Percentiles rank a stretch among this genome's conserved stretches.
phyloP scores from a whole-genome alignment of 2,329 filamentous ascomycete genomes.

The Monosporascus sp. region DNA sequence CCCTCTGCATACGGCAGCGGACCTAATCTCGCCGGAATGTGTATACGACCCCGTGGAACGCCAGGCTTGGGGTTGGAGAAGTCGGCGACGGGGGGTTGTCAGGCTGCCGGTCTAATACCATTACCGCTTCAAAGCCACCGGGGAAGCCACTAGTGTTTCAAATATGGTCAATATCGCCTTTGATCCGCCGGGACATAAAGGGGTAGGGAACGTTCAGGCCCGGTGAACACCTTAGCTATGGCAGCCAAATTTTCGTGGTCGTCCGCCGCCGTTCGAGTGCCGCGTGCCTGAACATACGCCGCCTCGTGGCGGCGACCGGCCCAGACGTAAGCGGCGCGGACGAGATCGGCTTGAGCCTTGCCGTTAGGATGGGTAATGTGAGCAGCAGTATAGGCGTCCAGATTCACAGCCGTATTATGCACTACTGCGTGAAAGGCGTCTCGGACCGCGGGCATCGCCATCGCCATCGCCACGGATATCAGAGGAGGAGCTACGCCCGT shows the following conservation, averaged over 20 bases:
- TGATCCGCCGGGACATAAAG: conserved; percentile 14
- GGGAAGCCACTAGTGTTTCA: conserved; percentile 15
- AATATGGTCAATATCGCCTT: conserved; percentile 16
- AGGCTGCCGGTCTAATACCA: conserved; percentile 7
- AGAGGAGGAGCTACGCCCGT: conserved; percentile 20
- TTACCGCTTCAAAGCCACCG: conserved; percentile 12
- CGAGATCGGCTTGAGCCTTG: conserved; percentile 15
- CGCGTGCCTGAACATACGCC: conserved; percentile 22
- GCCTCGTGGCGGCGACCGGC: conserved; percentile 14
- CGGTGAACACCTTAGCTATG: conserved; percentile 7
- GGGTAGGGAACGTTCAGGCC: background rate
- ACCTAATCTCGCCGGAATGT: conserved; percentile 1
- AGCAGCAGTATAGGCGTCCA: conserved; percentile 31
- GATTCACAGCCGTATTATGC: conserved; percentile 30
- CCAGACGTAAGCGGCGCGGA: conserved; percentile 11
- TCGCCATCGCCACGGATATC: conserved; percentile 32
- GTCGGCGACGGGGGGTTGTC: conserved; percentile 8
- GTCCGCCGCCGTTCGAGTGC: conserved; percentile 16
- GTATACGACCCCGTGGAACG: conserved; percentile 8
- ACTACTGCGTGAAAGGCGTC: conserved; percentile 25
- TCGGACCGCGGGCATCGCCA: conserved; percentile 29
- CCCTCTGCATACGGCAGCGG: background rate
- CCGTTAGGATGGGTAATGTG: conserved; percentile 30
- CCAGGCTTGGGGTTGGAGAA: conserved; percentile 10
- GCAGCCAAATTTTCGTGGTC: conserved; percentile 10